These are phyloP conservation scores for Rhizodiscina lignyota DNA, from an alignment of 495 filamentous ascomycete genomes.

Conservation along the genomic window DNA sequence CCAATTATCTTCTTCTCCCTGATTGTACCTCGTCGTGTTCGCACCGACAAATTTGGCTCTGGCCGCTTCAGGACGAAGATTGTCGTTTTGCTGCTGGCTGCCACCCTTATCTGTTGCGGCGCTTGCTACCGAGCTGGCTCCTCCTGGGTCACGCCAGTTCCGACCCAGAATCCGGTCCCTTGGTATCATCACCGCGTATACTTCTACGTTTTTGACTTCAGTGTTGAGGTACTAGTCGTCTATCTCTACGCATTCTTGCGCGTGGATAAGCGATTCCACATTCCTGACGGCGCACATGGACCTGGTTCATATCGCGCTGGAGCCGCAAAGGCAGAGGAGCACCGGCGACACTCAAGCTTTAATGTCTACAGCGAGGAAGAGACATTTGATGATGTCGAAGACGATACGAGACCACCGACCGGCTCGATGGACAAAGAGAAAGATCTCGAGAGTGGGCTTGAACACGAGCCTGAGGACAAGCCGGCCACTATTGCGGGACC, in stretches of 20 bases:
- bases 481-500: too few relatives aligned
- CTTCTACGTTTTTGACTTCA: constrained; percentile 30
- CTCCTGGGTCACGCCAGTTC: constrained; percentile 33
- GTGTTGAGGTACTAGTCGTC: constrained; percentile 19
- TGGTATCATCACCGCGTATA: constrained; percentile 52
- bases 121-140: constrained; percentile 50
- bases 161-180: constrained; percentile 32
- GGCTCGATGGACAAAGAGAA: too few relatives aligned
- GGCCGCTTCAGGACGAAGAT: constrained; percentile 52
- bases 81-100: constrained; percentile 37
- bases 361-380: constrained; percentile 4
- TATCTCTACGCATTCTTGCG: constrained; percentile 16
- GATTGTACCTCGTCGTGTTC: constrained; percentile 29
- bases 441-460: too few relatives aligned
- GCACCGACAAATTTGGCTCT: constrained; percentile 51
- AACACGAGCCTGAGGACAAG: too few relatives aligned
- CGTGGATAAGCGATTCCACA: constrained; percentile 20
- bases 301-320: constrained; percentile 8
- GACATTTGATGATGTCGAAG: constrained; percentile 3
- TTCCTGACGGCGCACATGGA: constrained; percentile 21
- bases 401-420: too few relatives aligned
- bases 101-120: constrained; percentile 46
- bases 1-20: constrained; percentile 37
- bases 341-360: background rate
- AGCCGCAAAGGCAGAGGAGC: background rate